Conservation (phyloP, 352 stramenopile species). For the Phytophthora crassamura region DNA sequence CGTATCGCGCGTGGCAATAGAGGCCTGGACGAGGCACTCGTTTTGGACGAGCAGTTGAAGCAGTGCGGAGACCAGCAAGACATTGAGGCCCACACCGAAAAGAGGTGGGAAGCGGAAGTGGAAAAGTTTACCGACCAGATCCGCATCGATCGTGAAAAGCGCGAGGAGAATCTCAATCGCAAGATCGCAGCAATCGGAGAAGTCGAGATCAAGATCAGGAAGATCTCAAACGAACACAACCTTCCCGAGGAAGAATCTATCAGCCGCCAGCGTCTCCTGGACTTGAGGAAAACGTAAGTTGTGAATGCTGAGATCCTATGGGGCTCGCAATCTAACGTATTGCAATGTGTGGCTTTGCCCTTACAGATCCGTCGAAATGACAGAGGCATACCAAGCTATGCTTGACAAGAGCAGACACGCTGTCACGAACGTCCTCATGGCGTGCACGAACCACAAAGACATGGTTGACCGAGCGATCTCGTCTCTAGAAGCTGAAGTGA, state of each 20-base stretch:
- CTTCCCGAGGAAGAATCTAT: constrained; percentile 51
- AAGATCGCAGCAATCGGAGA: constrained; percentile 67
- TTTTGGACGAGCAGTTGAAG: constrained; percentile 63
- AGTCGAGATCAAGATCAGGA: constrained; percentile 74
- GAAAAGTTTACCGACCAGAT: constrained; percentile 70
- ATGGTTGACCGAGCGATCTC: constrained; percentile 63
- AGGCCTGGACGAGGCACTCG: constrained; percentile 63
- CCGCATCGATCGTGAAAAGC: constrained; percentile 56
- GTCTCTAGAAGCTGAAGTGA: constrained; percentile 65
- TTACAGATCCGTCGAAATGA: constrained; percentile 57
- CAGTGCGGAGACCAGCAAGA: constrained; percentile 58
- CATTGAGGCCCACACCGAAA: constrained; percentile 62
- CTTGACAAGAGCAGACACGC: constrained; percentile 69
- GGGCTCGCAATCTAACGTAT: constrained; percentile 12
- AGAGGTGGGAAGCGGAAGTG: constrained; percentile 47
- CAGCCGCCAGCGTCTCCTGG: constrained; percentile 47
- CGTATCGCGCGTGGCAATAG: constrained; percentile 58
- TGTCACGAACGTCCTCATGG: constrained; percentile 65
- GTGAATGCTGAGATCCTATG: not conserved
- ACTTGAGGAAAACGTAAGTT: constrained; percentile 67
- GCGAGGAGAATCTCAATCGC: constrained; percentile 47
- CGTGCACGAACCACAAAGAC: constrained; percentile 75
- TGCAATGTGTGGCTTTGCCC: not conserved
- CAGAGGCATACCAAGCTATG: constrained; percentile 51
- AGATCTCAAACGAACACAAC: constrained; percentile 69